These are phyloP conservation scores for Microcyclospora pomicola DNA, from an alignment of 2,329 filamentous ascomycete species.

Conservation along the genomic window DNA sequence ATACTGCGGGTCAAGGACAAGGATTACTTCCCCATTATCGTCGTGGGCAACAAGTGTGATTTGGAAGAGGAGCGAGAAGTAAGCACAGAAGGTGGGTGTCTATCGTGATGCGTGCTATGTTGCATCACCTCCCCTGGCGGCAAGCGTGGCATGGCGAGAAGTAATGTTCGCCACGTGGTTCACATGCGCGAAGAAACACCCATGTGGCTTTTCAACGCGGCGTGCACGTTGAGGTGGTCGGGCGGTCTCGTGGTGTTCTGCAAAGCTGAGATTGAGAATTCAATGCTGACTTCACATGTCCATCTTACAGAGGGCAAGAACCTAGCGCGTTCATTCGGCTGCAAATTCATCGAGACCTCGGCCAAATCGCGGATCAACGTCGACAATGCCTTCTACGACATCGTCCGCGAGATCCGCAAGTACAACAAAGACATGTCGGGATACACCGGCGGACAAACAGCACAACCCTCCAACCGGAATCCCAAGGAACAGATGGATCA, in stretches of 20 bases:
- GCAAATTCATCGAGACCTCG: conserved; percentile 98
- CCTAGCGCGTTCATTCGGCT: conserved; percentile 74
- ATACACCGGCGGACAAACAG: conserved; percentile 53
- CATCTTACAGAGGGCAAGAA: conserved; percentile 64
- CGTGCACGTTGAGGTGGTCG: background rate
- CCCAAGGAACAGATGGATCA: conserved; percentile 61
- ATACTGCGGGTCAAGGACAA: conserved; percentile 98
- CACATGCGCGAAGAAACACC: conserved; percentile 6
- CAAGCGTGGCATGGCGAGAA: conserved; percentile 1
- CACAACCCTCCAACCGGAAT: conserved; percentile 25
- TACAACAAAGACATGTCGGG: conserved; percentile 98
- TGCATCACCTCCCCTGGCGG: background rate
- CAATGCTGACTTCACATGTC: conserved; percentile 2
- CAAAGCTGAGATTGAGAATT: no score
- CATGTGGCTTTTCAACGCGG: background rate
- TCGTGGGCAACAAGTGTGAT: conserved; percentile 99
- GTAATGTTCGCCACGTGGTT: conserved; percentile 6
- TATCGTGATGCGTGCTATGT: background rate
- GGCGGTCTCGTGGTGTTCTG: no score
- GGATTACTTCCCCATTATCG: conserved; percentile 98
- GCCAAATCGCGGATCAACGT: conserved; percentile 97
- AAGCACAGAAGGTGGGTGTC: conserved; percentile 65
- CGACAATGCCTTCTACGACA: conserved; percentile 96
- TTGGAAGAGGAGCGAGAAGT: conserved; percentile 85
- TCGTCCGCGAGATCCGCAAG: conserved; percentile 91